Evolutionary conservation across 140 eudicot species (phyloP), one percentile per base, ranked within the genome.

Genomic region (Bidens hawaiensis): DNA sequence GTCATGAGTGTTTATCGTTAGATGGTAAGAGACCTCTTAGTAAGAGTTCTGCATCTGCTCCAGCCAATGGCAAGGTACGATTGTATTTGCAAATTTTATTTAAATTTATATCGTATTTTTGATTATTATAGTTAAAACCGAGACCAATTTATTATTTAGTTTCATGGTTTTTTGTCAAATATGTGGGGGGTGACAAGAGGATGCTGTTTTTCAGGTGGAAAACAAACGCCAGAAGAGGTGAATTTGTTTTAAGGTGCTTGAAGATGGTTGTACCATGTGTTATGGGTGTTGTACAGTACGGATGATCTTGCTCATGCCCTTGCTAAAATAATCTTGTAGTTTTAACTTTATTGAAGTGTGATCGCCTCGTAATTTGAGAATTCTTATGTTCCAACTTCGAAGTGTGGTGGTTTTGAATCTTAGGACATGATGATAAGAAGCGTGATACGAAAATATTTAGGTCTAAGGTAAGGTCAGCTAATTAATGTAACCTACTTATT

Each of bases 11-110:
- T 67, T 22, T 61, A 62, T 48, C 78, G 43, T 54, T 60, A 25
- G 75, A 76, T 59, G 54, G 30, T 10, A 84, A 78, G 55, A 81
- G 73, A 70, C 65, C 79, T 42, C 69, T 24, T 43, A 75, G 17
- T 3, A 70, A 36, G 62, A 15, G 45, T 40, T 54, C 80, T 17
- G 21, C 75, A 34, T 62, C 85, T 19, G 24, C 81, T 26, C 36
- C 46, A 8, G 50, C 48, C 55, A 75, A 78, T 71, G 85, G 78
- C 81, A 78, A 81, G 83, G 93, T 84, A 16, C 61, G 57, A 28
- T 40, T 2, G 19, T 9, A 25, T 18, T 25, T 19, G 12, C 43
- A 25, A 43, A 8, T 16, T 26, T 47, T 36, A 1, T 21, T 13
- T 30, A 7, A 9, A 17, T 38, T 66, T 64, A 48, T 11, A 21